phyloP scores from a whole-genome alignment of 371 early-diverging fungal species.

The Rhizopus microsporus region DNA sequence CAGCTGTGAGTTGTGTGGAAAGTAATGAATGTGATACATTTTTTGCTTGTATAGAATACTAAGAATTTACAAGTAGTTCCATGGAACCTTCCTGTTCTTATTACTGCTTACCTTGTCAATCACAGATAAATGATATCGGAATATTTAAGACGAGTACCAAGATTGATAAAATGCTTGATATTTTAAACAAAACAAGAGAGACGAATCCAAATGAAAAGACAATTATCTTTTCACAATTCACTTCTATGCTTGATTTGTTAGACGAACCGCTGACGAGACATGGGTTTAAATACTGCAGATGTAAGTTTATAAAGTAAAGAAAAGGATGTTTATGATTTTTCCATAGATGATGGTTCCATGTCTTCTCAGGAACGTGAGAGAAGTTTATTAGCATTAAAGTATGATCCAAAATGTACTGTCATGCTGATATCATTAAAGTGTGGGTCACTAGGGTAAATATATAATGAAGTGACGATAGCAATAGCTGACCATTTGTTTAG shows the following conservation, averaged over 20 bases:
- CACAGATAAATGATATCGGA: background rate
- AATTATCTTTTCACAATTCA: slow-evolving; percentile 89
- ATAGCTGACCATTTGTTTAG: slow-evolving; percentile 29
- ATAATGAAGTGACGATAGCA: background rate
- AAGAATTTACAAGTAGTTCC: background rate
- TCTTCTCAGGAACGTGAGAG: slow-evolving; percentile 45
- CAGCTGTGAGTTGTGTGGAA: slow-evolving; percentile 42
- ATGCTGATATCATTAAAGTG: slow-evolving; percentile 72
- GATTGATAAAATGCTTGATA: slow-evolving; percentile 48
- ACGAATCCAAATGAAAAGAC: slow-evolving; percentile 59
- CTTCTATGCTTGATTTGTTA: slow-evolving; percentile 74
- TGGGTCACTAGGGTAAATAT: slow-evolving; percentile 66
- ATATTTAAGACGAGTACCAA: slow-evolving; percentile 47
- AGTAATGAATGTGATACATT: slow-evolving; percentile 13
- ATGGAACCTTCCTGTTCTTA: background rate
- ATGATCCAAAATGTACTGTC: slow-evolving; percentile 56
- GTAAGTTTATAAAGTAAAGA: slow-evolving; percentile 40
- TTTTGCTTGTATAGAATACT: background rate
- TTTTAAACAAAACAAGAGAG: slow-evolving; percentile 37
- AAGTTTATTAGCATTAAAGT: slow-evolving; percentile 48
- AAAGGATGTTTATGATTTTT: slow-evolving; percentile 30
- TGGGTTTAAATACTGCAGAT: slow-evolving; percentile 62
- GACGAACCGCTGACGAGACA: slow-evolving; percentile 63
- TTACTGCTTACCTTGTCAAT: slow-evolving; percentile 20
- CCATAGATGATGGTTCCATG: slow-evolving; percentile 52